Conservation (phyloP, 345 rosid genomes). For the Hibiscus mutabilis region DNA sequence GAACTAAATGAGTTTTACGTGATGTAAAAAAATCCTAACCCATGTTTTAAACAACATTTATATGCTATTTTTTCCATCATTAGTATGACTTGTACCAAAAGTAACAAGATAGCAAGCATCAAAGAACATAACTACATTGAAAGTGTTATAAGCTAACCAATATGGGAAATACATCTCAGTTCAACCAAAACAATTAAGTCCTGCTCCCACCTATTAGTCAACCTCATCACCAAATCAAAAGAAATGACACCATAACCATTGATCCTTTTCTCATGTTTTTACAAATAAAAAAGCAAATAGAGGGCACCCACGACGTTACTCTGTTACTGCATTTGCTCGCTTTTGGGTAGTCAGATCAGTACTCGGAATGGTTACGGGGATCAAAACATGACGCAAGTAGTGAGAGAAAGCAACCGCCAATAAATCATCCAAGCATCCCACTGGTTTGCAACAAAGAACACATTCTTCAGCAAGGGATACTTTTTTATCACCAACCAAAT, state of each 20-base stretch:
- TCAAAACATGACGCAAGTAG: background rate
- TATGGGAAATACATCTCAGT: background rate
- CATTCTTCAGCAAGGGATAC: background rate
- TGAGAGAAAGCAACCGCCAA: background rate
- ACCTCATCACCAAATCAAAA: background rate
- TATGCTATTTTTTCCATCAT: background rate
- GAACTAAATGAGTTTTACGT: too few species aligned
- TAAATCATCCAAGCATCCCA: background rate
- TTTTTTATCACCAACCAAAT: background rate
- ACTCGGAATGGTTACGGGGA: background rate
- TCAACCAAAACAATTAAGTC: constrained; percentile 3
- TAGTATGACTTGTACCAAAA: background rate
- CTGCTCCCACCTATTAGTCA: background rate
- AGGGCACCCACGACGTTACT: background rate
- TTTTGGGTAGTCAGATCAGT: background rate
- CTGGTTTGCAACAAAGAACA: background rate
- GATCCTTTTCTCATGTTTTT: background rate
- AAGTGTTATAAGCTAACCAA: background rate
- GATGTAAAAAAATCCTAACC: too few species aligned
- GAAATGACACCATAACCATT: background rate
- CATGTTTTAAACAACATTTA: too few species aligned
- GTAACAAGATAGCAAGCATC: background rate
- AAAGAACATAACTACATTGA: background rate
- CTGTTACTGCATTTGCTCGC: background rate
- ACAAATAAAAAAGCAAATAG: background rate